A percentile compares a stretch with the other conserved stretches of the same genome.
phyloP scores from a whole-genome alignment of 2,329 filamentous ascomycete species.

The Aspergillus sp. region DNA sequence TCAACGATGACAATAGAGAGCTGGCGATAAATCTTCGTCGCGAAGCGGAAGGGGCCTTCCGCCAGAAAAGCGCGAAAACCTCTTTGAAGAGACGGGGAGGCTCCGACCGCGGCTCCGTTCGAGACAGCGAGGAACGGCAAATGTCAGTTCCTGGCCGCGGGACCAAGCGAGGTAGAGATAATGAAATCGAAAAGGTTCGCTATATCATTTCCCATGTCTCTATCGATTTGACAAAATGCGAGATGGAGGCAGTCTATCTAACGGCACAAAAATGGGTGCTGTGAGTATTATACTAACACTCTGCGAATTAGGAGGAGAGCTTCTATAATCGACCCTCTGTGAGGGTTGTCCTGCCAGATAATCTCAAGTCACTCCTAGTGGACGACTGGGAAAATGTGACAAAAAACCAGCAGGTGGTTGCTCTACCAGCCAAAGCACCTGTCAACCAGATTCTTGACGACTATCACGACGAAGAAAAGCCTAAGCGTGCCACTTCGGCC shows the following conservation, averaged over 20 bases:
- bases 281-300: slow-evolving; percentile 1
- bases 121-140: slow-evolving; percentile 39
- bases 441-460: slow-evolving; percentile 72
- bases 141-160: slow-evolving; percentile 37
- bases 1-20: slow-evolving; percentile 90
- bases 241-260: background rate
- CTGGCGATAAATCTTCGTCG: slow-evolving; percentile 53
- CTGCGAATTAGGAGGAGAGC: slow-evolving; percentile 63
- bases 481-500: slow-evolving; percentile 54
- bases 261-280: background rate
- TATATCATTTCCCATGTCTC: slow-evolving; percentile 1
- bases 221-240: background rate
- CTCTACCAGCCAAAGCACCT: slow-evolving; percentile 67
- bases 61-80: slow-evolving; percentile 26
- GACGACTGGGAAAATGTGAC: slow-evolving; percentile 99
- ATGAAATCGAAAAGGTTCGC: slow-evolving; percentile 42
- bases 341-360: slow-evolving; percentile 76
- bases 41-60: slow-evolving; percentile 31
- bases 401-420: slow-evolving; percentile 84
- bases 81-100: slow-evolving; percentile 33
- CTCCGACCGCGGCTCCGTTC: slow-evolving; percentile 36
- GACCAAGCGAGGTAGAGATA: slow-evolving; percentile 38
- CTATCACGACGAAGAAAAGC: slow-evolving; percentile 64
- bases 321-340: slow-evolving; percentile 80
- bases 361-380: slow-evolving; percentile 83